Evolutionary conservation across 305 asterid genomes (phyloP).

Genomic region (Ajuga reptans): DNA sequence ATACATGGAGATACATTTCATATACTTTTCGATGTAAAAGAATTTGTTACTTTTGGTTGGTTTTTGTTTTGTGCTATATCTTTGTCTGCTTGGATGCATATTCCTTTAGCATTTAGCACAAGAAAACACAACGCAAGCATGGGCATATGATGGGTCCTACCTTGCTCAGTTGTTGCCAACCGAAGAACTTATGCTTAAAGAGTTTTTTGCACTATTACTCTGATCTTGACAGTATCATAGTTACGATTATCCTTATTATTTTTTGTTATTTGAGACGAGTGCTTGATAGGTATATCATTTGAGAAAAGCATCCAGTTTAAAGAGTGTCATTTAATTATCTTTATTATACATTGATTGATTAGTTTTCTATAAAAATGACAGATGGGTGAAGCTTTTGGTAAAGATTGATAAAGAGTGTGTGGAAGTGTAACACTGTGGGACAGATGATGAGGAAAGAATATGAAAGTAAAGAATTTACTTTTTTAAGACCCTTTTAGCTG

Average conservation of each 20-base stretch:
- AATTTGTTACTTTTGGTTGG: neutral
- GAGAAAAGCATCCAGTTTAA: neutral
- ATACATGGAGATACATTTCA: slow-evolving; percentile 1
- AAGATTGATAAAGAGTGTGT: neutral
- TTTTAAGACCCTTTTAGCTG: slow-evolving; percentile 2
- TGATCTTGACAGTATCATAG: neutral
- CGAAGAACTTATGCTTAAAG: slow-evolving; percentile 4
- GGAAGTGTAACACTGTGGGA: neutral
- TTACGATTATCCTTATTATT: neutral
- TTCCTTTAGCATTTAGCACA: slow-evolving; percentile 11
- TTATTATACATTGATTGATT: neutral
- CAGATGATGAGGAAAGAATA: slow-evolving; percentile 1
- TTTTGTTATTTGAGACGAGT: no score
- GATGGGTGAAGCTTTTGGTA: neutral
- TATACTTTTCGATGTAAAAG: slow-evolving; percentile 3
- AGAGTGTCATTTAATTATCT: neutral
- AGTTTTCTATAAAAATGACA: neutral
- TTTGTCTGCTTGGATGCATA: slow-evolving; percentile 6
- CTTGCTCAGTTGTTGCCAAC: neutral
- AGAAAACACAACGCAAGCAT: neutral
- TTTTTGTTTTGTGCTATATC: slow-evolving; percentile 6
- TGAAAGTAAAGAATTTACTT: slow-evolving; percentile 2
- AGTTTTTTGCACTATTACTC: neutral
- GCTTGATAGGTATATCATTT: no score
- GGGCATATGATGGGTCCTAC: slow-evolving; percentile 10